These are phyloP conservation scores for Fusarium multiceps DNA, from an alignment of 2,329 filamentous ascomycete genomes.

Conservation along the genomic window DNA sequence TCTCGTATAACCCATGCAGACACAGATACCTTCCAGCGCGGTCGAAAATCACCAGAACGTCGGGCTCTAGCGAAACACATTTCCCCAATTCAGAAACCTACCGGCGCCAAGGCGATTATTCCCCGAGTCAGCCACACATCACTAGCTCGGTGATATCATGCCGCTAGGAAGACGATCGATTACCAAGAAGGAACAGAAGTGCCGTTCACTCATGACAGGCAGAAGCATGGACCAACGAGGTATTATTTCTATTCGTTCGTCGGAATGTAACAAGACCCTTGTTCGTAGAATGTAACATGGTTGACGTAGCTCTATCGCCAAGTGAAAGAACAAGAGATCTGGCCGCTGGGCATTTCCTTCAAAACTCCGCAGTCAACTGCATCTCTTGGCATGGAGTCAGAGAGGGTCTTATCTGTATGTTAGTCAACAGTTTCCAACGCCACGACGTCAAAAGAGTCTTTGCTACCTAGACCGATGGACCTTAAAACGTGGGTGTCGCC, in stretches of 20 bases:
- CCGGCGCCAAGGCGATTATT: constrained; percentile 25
- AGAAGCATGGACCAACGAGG: constrained; percentile 31
- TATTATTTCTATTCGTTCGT: constrained; percentile 17
- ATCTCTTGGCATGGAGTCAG: neutral
- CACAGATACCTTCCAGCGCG: neutral
- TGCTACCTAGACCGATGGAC: neutral
- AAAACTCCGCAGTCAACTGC: neutral
- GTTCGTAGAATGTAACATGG: constrained; percentile 7
- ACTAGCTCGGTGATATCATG: constrained; percentile 25
- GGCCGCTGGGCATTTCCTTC: constrained; percentile 1
- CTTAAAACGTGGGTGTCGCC: neutral
- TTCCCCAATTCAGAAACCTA: constrained; percentile 6
- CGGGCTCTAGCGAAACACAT: neutral
- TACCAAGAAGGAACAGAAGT: constrained; percentile 22
- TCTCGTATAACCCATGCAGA: neutral
- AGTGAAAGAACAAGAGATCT: neutral
- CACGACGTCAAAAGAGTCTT: neutral
- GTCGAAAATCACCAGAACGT: too few relatives aligned
- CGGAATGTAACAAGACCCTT: constrained; percentile 2
- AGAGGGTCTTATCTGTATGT: too few relatives aligned
- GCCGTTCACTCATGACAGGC: constrained; percentile 17
- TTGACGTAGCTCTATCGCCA: constrained; percentile 18
- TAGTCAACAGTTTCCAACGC: too few relatives aligned
- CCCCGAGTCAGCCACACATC: constrained; percentile 20
- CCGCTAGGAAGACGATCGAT: constrained; percentile 10